These are phyloP conservation scores for Diospyros kaki DNA, from an alignment of 148 eudicot species.

Conservation along the genomic window DNA sequence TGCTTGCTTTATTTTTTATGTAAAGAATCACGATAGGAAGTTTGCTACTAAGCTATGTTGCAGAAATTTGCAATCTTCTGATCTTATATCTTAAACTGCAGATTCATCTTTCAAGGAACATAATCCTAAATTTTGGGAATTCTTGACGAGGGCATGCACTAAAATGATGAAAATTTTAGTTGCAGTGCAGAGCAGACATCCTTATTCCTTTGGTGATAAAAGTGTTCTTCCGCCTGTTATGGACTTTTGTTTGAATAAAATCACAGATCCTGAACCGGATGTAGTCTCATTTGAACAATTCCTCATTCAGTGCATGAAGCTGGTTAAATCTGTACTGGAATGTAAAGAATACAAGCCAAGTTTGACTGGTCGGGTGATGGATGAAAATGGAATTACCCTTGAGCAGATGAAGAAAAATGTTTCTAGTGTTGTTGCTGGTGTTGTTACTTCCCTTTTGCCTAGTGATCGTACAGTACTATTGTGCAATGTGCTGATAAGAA, in stretches of 20 bases:
- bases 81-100: conserved; percentile 38
- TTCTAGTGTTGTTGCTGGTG: conserved; percentile 58
- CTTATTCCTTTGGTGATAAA: conserved; percentile 93
- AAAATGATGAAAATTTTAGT: conserved; percentile 86
- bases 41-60: conserved; percentile 4
- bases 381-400: conserved; percentile 59
- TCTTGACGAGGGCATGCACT: conserved; percentile 67
- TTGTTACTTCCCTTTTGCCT: conserved; percentile 69
- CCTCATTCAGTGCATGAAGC: conserved; percentile 80
- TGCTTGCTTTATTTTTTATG: background rate
- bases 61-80: conserved; percentile 9
- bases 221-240: conserved; percentile 65
- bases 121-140: conserved; percentile 68
- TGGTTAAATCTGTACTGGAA: conserved; percentile 84
- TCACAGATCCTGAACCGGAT: conserved; percentile 78
- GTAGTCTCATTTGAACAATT: conserved; percentile 70
- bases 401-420: conserved; percentile 78
- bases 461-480: conserved; percentile 77
- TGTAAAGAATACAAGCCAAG: conserved; percentile 89
- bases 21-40: background rate
- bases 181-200: conserved; percentile 84
- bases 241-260: conserved; percentile 83
- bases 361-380: conserved; percentile 84
- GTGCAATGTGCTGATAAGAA: conserved; percentile 80
- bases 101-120: conserved; percentile 74